Conservation (phyloP, 83 land plant genomes). For the Thuja plicata region DNA sequence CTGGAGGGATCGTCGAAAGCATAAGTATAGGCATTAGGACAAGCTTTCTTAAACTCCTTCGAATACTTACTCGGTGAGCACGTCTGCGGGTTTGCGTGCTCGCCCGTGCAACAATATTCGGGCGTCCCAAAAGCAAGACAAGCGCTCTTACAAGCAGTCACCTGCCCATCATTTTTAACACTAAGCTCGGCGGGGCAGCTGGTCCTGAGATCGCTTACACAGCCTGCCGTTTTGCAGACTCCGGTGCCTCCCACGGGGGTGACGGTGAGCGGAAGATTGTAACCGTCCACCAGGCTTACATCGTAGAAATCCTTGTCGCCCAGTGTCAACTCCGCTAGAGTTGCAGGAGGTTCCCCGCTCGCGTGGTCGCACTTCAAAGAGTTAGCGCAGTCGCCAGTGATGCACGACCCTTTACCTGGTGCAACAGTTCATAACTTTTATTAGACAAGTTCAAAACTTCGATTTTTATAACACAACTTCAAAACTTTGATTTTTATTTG, state of each 20-base stretch:
- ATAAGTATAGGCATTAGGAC: constrained; percentile 83
- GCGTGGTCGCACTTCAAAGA: constrained; percentile 26
- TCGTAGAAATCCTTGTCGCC: constrained; percentile 30
- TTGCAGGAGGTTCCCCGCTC: constrained; percentile 67
- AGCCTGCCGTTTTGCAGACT: constrained; percentile 31
- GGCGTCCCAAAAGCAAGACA: constrained; percentile 33
- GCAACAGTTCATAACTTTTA: neutral
- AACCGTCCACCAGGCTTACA: constrained; percentile 8
- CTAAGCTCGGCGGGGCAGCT: constrained; percentile 36
- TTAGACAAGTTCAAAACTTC: no score
- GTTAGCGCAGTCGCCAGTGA: constrained; percentile 67
- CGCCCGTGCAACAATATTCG: constrained; percentile 71
- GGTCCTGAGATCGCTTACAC: constrained; percentile 15
- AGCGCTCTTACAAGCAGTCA: constrained; percentile 47
- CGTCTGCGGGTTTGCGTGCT: constrained; percentile 43
- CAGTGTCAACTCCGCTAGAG: constrained; percentile 56
- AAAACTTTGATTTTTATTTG: no score
- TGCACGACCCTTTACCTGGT: constrained; percentile 34
- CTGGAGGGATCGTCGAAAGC: constrained; percentile 80
- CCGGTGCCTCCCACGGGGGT: constrained; percentile 38
- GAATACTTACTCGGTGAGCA: constrained; percentile 54
- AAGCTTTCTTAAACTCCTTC: constrained; percentile 59
- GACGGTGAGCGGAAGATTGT: neutral
- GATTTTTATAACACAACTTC: no score
- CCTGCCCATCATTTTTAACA: neutral